phyloP scores from a whole-genome alignment of 106 monocot genomes.

The Apostasia shenzhenica region DNA sequence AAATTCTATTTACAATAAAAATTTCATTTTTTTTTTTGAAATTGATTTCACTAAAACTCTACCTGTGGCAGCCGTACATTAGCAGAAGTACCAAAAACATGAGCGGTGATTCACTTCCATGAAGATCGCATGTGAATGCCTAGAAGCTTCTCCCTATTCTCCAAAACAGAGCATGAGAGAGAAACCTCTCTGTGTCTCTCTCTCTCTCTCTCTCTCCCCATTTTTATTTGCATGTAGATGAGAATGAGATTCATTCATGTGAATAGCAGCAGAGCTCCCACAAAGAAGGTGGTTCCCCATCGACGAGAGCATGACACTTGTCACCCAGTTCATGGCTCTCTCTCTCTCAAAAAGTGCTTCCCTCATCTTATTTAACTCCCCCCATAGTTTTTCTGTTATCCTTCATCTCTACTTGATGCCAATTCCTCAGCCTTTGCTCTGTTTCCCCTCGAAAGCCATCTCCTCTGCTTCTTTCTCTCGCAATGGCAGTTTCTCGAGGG shows the following conservation, averaged over 20 bases:
- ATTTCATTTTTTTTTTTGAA: no score
- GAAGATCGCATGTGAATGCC: background rate
- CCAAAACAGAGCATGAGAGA: background rate
- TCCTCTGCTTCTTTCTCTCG: background rate
- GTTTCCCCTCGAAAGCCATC: background rate
- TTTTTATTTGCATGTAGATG: background rate
- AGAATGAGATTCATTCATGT: background rate
- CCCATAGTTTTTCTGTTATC: background rate
- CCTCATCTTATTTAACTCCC: background rate
- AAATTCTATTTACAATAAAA: no score
- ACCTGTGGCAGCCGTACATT: no score
- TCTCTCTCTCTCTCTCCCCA: background rate
- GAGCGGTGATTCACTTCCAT: no score
- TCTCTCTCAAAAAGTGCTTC: background rate
- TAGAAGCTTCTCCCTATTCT: slow-evolving; percentile 4
- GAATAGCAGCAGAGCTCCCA: background rate
- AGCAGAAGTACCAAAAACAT: no score
- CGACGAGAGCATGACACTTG: slow-evolving; percentile 1
- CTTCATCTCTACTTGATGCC: background rate
- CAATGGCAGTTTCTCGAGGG: background rate
- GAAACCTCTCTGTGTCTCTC: background rate
- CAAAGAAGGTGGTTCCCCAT: background rate
- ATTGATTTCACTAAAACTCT: no score
- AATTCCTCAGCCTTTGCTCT: background rate
- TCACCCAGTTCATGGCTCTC: background rate